Base-by-base conservation (phyloP, 148 eudicot species). In the Gaultheria prostrata region DNA sequence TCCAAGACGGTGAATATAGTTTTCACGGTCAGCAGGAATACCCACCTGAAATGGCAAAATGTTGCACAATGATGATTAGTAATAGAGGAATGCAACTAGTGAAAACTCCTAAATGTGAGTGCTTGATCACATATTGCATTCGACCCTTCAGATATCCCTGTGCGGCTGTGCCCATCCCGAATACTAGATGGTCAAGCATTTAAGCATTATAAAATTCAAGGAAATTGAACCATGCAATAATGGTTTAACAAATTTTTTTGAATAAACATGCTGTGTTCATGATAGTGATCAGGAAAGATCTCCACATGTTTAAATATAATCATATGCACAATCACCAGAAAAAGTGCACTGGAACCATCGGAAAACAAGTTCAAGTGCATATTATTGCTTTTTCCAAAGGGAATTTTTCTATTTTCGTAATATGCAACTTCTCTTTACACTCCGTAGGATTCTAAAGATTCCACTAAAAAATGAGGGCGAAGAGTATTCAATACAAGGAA, bases 1-100 rank as follows among this genome's bases (percentile, higher is more conserved):
- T 88, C 98, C 99, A 82, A 94, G 90, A 33, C 97, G 92, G 85
- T 93, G 95, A 78, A 94, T 90, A 85, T 96, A 96, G 50, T 94
- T 94, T 82, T 92, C 94, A 78, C 93, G 88, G 76, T 94, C 96
- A n/a, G 89, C 45, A 50, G 99, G 99, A 59, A 92, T 83, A 63
- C 99, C 97, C 76, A 94, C 91, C 99, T 97, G 89, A 82, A 77
- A 85, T 14, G 76, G 70, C 2, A 85, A 75, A 74, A 43, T 1
- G 11, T 80, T 50, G 76, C 13, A 50, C 43, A 82, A 82, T 39
- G 33, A 39, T 35, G 50, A 45, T 21, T 48, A 4, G 26, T 9
- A 18, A 20, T 8, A 51, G 50, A 82, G 5, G 24, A 54, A 83
- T 24, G 30, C 45, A 77, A 39, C 53, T 49, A 21, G 32, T 3